Conservation (phyloP, 2,329 filamentous ascomycete genomes). For the Colletotrichum eremochloae region DNA sequence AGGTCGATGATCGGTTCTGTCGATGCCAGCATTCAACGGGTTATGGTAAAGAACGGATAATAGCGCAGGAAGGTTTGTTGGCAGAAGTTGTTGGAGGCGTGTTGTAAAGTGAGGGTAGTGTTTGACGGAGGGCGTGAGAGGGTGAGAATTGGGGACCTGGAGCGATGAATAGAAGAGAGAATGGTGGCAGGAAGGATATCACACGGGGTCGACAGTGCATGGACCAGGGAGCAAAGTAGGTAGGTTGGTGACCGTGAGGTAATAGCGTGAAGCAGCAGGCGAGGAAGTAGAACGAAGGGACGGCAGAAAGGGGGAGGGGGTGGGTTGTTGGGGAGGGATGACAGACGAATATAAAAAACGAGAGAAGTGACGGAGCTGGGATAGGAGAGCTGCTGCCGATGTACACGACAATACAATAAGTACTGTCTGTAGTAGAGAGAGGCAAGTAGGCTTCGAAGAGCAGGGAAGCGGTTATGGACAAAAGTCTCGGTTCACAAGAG, state of each 20-base stretch:
- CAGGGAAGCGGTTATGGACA: constrained; percentile 16
- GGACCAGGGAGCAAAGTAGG: constrained; percentile 19
- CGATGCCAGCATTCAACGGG: constrained; percentile 39
- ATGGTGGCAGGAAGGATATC: constrained; percentile 34
- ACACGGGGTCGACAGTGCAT: constrained; percentile 33
- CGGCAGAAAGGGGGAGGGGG: neutral
- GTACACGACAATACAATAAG: too few species aligned
- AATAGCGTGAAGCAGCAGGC: constrained; percentile 3
- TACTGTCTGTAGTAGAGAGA: too few species aligned
- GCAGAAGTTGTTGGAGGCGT: constrained; percentile 11
- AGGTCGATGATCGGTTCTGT: constrained; percentile 19
- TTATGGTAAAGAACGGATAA: constrained; percentile 1
- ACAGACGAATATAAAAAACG: constrained; percentile 33
- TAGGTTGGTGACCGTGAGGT: constrained; percentile 12
- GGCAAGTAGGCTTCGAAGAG: neutral
- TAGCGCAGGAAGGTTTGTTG: constrained; percentile 7
- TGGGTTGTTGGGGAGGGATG: constrained; percentile 22
- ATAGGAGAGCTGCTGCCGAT: neutral
- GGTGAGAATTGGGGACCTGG: neutral
- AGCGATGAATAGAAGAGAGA: constrained; percentile 1
- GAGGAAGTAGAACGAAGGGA: neutral
- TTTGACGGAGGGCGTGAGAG: neutral
- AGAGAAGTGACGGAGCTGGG: constrained; percentile 12
- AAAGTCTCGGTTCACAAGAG: constrained; percentile 13
- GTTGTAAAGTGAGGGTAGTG: constrained; percentile 13